Evolutionary conservation across 768 basidiomycete species (phyloP).

Genomic region (Pulveroboletus sp.): DNA sequence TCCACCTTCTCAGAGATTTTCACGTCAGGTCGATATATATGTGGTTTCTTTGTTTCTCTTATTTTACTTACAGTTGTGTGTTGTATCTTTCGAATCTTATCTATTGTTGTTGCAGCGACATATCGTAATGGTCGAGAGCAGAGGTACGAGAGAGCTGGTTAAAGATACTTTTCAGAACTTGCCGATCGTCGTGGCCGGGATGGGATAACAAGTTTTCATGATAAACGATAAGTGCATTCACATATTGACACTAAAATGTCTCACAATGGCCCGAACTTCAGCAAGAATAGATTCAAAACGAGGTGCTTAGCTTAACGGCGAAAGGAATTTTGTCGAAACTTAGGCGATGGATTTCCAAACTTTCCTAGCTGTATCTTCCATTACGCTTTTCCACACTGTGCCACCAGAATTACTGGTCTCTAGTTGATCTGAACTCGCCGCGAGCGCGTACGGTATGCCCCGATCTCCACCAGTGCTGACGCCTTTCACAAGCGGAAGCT

Average conservation of each 20-base stretch:
- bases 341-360: constrained; percentile 30
- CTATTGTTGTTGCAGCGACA: background rate
- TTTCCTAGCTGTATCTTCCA: constrained; percentile 27
- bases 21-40: too few relatives aligned
- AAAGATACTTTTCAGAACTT: too few relatives aligned
- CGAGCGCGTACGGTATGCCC: constrained; percentile 54
- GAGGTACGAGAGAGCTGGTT: too few relatives aligned
- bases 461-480: constrained; percentile 73
- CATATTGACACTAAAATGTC: too few relatives aligned
- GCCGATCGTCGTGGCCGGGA: too few relatives aligned
- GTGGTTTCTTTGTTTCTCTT: background rate
- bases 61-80: background rate
- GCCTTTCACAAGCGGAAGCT: constrained; percentile 74
- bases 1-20: background rate
- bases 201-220: too few relatives aligned
- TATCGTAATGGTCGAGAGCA: too few relatives aligned
- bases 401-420: constrained; percentile 27
- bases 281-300: background rate
- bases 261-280: background rate
- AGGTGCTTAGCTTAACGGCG: too few relatives aligned
- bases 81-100: background rate
- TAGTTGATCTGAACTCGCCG: constrained; percentile 10
- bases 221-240: too few relatives aligned
- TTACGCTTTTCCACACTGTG: constrained; percentile 30
- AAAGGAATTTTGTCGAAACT: background rate